Percentiles rank a stretch among this genome's conserved stretches.
These are phyloP conservation scores for Tagetes erecta DNA, from an alignment of 129 eudicot genomes.

Conservation along the genomic window DNA sequence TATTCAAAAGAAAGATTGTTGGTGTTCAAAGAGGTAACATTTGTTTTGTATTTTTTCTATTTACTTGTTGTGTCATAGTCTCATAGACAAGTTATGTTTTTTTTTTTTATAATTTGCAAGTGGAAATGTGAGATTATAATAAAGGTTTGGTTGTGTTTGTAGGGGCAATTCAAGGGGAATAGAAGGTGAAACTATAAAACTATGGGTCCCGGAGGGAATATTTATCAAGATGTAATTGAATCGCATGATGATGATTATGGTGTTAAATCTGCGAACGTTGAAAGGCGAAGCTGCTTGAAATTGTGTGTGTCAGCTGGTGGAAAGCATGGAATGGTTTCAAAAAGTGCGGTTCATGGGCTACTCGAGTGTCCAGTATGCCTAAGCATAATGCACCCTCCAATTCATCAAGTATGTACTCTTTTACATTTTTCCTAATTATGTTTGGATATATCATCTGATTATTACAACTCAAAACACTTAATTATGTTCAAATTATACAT, in stretches of 20 bases:
- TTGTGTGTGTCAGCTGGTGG: slow-evolving; percentile 28
- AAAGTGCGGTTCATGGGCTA: slow-evolving; percentile 53
- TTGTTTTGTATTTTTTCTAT: neutral
- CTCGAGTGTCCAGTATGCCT: slow-evolving; percentile 65
- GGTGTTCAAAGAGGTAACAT: neutral
- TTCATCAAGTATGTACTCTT: slow-evolving; percentile 49
- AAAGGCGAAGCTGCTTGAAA: slow-evolving; percentile 34
- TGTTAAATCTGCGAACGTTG: slow-evolving; percentile 35
- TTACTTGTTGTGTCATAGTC: too few species aligned
- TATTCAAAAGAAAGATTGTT: neutral
- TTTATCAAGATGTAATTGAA: slow-evolving; percentile 39
- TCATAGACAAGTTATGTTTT: neutral
- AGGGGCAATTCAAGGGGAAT: neutral
- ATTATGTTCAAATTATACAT: neutral
- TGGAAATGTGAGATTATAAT: neutral
- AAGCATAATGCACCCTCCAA: slow-evolving; percentile 65
- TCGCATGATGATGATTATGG: slow-evolving; percentile 44
- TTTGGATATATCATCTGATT: neutral
- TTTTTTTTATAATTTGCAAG: neutral
- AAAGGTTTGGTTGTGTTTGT: neutral
- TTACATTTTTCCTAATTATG: neutral
- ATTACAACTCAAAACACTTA: neutral
- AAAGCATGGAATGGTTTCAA: slow-evolving; percentile 46
- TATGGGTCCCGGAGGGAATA: slow-evolving; percentile 59
- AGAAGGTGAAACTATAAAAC: neutral